phyloP scores from a whole-genome alignment of 768 basidiomycete genomes.

The Pleurotus ostreatus region DNA sequence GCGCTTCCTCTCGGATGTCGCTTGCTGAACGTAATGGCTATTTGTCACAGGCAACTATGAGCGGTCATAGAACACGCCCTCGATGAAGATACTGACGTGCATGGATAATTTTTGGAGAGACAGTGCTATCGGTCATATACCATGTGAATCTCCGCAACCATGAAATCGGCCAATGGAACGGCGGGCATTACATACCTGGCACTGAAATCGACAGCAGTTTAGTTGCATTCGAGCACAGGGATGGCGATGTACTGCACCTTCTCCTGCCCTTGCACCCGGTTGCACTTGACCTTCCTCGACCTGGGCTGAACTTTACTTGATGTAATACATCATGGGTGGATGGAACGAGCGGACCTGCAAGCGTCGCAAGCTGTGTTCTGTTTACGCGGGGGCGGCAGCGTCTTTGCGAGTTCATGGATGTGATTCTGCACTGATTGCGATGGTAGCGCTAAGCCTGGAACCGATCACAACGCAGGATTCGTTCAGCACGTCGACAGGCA shows the following conservation, averaged over 20 bases:
- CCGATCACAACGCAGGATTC: slow-evolving; percentile 8
- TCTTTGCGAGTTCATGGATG: slow-evolving; percentile 77
- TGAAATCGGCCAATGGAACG: neutral
- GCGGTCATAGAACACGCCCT: slow-evolving; percentile 1
- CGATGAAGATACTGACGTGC: slow-evolving; percentile 64
- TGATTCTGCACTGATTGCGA: slow-evolving; percentile 73
- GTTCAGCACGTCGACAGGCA: neutral
- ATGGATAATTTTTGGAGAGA: slow-evolving; percentile 81
- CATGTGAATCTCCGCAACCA: slow-evolving; percentile 13
- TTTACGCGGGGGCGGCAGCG: slow-evolving; percentile 80
- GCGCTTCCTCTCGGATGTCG: slow-evolving; percentile 82
- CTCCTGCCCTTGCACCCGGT: slow-evolving; percentile 76
- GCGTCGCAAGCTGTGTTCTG: slow-evolving; percentile 94
- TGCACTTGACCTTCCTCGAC: slow-evolving; percentile 86
- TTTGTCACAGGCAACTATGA: slow-evolving; percentile 9
- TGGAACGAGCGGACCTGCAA: slow-evolving; percentile 56
- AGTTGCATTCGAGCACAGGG: slow-evolving; percentile 8
- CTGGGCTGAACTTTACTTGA: slow-evolving; percentile 29
- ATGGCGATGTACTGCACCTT: slow-evolving; percentile 61
- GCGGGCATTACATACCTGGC: slow-evolving; percentile 48
- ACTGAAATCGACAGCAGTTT: slow-evolving; percentile 35
- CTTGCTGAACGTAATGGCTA: slow-evolving; percentile 80
- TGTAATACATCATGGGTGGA: slow-evolving; percentile 11
- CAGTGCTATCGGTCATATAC: slow-evolving; percentile 56
- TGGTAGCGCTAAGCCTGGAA: slow-evolving; percentile 56